A percentile compares a stretch with the other conserved stretches of the same genome.
These are phyloP conservation scores for Pulveroboletus ravenelii DNA, from an alignment of 768 basidiomycete species.

Conservation along the genomic window DNA sequence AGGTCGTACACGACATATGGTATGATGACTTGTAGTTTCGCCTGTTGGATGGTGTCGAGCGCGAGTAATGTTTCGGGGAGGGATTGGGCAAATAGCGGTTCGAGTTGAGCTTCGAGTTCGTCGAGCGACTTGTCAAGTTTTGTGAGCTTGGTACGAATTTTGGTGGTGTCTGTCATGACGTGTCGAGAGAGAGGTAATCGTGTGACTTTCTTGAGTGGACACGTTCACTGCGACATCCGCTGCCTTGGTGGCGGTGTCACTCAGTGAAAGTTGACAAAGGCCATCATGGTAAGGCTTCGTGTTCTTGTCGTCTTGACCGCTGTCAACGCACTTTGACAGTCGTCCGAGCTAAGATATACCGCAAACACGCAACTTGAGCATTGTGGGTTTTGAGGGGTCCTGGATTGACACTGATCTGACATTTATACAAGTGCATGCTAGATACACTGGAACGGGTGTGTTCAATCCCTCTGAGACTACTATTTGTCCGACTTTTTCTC, in stretches of 20 bases:
- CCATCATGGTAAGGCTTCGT: conserved; percentile 19
- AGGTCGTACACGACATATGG: conserved; percentile 86
- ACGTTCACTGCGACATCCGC: too few species aligned
- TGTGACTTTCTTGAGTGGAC: not conserved
- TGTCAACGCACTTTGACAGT: conserved; percentile 39
- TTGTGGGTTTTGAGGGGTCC: conserved; percentile 46
- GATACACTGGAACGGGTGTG: conserved; percentile 92
- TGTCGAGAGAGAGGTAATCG: not conserved
- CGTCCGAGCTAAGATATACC: conserved; percentile 90
- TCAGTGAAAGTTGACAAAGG: not conserved
- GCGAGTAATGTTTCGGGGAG: conserved; percentile 61
- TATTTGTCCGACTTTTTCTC: conserved; percentile 8
- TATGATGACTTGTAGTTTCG: conserved; percentile 71
- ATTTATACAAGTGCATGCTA: conserved; percentile 71
- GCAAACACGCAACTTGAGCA: conserved; percentile 96
- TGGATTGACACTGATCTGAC: conserved; percentile 1
- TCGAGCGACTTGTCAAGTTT: conserved; percentile 56
- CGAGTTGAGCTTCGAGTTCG: conserved; percentile 61
- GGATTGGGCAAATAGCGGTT: conserved; percentile 61
- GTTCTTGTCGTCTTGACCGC: not conserved
- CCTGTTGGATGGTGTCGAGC: conserved; percentile 72
- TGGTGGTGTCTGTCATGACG: conserved; percentile 32
- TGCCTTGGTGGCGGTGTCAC: conserved; percentile 8
- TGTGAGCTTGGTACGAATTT: conserved; percentile 39
- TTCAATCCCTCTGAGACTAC: conserved; percentile 8